Conservation (phyloP, 345 rosid species). For the Populus euphratica region DNA sequence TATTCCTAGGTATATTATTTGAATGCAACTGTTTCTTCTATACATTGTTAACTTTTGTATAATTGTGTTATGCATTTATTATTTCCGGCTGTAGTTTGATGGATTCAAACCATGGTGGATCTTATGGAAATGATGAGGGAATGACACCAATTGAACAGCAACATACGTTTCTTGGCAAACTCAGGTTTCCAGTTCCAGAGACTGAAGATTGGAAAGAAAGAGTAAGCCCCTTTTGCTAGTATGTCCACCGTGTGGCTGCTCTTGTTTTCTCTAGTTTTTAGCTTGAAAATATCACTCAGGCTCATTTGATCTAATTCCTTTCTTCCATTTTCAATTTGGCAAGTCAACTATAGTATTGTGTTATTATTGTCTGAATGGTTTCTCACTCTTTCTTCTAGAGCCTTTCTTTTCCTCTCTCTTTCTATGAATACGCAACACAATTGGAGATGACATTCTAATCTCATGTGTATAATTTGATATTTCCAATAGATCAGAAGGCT, state of each 20-base stretch:
- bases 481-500: conserved; percentile 47
- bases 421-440: neutral
- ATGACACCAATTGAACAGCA: conserved; percentile 50
- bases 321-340: neutral
- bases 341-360: conserved; percentile 1
- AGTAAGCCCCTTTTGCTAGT: conserved; percentile 30
- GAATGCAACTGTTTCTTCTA: neutral
- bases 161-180: conserved; percentile 73
- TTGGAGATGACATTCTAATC: conserved; percentile 1
- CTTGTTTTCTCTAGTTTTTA: neutral
- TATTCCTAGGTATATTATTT: conserved; percentile 44
- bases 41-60: neutral
- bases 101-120: conserved; percentile 74
- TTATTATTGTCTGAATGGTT: neutral
- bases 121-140: conserved; percentile 55
- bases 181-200: conserved; percentile 67
- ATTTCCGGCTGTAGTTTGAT: conserved; percentile 41
- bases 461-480: neutral
- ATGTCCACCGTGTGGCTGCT: too few species aligned
- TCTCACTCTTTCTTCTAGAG: neutral
- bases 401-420: neutral
- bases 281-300: neutral
- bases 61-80: conserved; percentile 3
- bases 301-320: neutral
- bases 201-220: conserved; percentile 97